Base-by-base conservation (phyloP, 352 stramenopile genomes). In the Pilasporangium apinafurcum region DNA sequence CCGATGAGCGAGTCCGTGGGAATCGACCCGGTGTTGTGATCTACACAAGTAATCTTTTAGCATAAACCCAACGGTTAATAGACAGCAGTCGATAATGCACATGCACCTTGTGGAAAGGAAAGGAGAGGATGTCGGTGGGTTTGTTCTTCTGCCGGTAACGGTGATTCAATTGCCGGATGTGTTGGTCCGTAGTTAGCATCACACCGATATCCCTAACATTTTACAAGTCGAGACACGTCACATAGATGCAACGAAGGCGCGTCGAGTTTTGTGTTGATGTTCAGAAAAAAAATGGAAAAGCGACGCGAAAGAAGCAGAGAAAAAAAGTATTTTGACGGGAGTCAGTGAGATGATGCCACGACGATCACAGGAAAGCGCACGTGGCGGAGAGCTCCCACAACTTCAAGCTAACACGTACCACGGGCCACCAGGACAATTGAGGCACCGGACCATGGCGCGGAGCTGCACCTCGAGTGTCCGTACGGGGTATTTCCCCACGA, bases 41-140 rank as follows among this genome's bases (percentile, higher is more conserved):
- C 73, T 90, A 25, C 17, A n/a, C 27, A 14, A 27, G 34, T 32
- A 33, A 2, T n/a, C 12, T 27, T 20, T 18, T 28, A 21, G 26
- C 17, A 35, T 28, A 34, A 36, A 21, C 31, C 4, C 18, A 39
- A 38, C 54, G 37, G 6, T 36, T 36, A 8, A 37, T 14, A 13
- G 27, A 36, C 3, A 36, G 14, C 25, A n/a, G n/a, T n/a, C n/a
- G n/a, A 33, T 30, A 37, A 10, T 30, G 28, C 41, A n/a, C 39
- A 55, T 25, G 2, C 27, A 85, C 72, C 65, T 89, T 82, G 65
- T 90, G 76, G 44, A 74, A 74, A 8, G 81, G 78, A 48, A 91
- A 91, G 13, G 81, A 93, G 14, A 93, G 52, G 37, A 91, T 85
- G 41, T 93, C 76, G 8, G 78, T 93, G 8, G 78, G 63, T 27